These are phyloP conservation scores for Suillus spraguei DNA, from an alignment of 768 basidiomycete species.

Conservation along the genomic window DNA sequence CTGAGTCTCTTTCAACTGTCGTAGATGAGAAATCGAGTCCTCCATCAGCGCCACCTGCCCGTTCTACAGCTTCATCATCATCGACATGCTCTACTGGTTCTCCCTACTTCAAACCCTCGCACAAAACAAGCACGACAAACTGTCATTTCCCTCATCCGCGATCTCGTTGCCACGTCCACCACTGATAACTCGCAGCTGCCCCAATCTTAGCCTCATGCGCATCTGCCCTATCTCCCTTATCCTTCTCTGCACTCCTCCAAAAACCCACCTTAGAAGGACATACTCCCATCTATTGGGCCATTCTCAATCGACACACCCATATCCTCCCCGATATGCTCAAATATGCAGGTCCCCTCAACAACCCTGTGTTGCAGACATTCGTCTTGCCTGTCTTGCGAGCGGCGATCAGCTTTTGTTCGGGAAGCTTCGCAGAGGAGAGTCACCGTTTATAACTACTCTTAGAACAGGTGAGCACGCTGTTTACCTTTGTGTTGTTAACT, in stretches of 20 bases:
- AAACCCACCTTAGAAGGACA: slow-evolving; percentile 65
- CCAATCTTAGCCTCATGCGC: slow-evolving; percentile 39
- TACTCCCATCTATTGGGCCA: slow-evolving; percentile 74
- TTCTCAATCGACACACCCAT: slow-evolving; percentile 51
- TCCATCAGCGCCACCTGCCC: neutral
- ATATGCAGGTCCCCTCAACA: slow-evolving; percentile 47
- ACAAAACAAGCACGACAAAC: slow-evolving; percentile 55
- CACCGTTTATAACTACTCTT: slow-evolving; percentile 17
- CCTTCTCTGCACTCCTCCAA: slow-evolving; percentile 57
- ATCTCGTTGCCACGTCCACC: slow-evolving; percentile 45
- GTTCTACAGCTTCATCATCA: neutral
- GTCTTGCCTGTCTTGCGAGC: slow-evolving; percentile 58
- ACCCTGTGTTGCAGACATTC: slow-evolving; percentile 57
- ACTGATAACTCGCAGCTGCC: slow-evolving; percentile 52
- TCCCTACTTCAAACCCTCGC: slow-evolving; percentile 24
- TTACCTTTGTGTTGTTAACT: neutral
- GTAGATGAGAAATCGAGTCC: slow-evolving; percentile 18
- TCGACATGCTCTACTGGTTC: slow-evolving; percentile 17
- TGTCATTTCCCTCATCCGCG: slow-evolving; percentile 55
- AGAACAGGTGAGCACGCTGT: slow-evolving; percentile 14
- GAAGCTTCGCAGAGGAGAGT: slow-evolving; percentile 17
- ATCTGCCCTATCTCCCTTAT: slow-evolving; percentile 39
- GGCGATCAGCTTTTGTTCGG: slow-evolving; percentile 31
- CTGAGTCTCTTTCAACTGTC: neutral
- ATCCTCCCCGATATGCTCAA: slow-evolving; percentile 54